A percentile compares a stretch with the other conserved stretches of the same genome.
Evolutionary conservation across 2,329 filamentous ascomycete genomes (phyloP).

Genomic region (Fusarium phyllophilum): DNA sequence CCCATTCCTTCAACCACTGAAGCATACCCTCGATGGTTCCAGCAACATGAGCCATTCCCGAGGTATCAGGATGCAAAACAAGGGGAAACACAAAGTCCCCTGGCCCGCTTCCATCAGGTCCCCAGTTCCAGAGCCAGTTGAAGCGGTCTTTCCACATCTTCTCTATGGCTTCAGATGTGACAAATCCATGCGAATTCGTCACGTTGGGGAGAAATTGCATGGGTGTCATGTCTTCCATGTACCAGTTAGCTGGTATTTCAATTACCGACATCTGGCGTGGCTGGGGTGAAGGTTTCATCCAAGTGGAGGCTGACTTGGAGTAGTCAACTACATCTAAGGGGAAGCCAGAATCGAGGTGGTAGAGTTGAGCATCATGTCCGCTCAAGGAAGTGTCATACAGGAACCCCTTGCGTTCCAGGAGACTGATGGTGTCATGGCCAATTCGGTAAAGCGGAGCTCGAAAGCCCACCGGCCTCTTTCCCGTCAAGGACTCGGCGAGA

Average conservation of each 20-base stretch:
- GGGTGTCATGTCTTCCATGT: slow-evolving; percentile 27
- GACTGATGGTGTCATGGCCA: neutral
- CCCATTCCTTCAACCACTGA: slow-evolving; percentile 20
- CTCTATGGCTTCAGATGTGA: neutral
- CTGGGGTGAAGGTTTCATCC: neutral
- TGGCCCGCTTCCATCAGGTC: neutral
- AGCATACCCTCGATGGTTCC: slow-evolving; percentile 12
- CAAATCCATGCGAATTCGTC: slow-evolving; percentile 13
- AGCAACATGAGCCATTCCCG: slow-evolving; percentile 16
- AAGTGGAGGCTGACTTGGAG: neutral
- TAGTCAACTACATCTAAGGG: neutral
- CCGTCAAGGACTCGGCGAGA: neutral
- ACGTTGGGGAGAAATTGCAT: slow-evolving; percentile 21
- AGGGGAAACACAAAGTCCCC: slow-evolving; percentile 14
- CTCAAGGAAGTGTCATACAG: slow-evolving; percentile 2
- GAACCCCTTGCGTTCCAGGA: neutral
- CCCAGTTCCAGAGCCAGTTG: neutral
- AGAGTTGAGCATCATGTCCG: neutral
- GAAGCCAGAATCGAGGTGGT: neutral
- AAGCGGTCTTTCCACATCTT: slow-evolving; percentile 1
- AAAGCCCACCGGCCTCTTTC: neutral
- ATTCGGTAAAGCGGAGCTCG: slow-evolving; percentile 4
- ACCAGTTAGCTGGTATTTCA: slow-evolving; percentile 24
- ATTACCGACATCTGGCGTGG: neutral
- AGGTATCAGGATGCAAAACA: slow-evolving; percentile 18